These are phyloP conservation scores for Daldinia caldariorum DNA, from an alignment of 495 filamentous ascomycete genomes.

Conservation along the genomic window DNA sequence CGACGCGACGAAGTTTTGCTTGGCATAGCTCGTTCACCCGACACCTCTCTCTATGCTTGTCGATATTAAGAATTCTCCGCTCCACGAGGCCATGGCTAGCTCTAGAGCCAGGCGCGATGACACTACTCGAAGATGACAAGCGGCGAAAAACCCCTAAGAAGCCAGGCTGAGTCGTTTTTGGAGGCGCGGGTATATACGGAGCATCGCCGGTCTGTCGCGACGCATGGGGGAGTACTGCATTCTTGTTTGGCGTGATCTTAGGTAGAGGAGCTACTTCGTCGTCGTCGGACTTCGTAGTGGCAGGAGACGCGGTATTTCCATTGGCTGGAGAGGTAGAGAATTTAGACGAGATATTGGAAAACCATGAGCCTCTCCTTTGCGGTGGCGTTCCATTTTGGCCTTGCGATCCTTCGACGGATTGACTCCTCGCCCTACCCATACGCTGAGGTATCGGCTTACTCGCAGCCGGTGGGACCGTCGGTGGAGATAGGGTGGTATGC, in stretches of 20 bases:
- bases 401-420: slow-evolving; percentile 34
- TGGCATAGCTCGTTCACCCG: slow-evolving; percentile 80
- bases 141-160: slow-evolving; percentile 86
- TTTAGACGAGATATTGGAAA: slow-evolving; percentile 90
- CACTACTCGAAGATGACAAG: slow-evolving; percentile 74
- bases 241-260: slow-evolving; percentile 60
- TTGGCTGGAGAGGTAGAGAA: slow-evolving; percentile 76
- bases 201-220: slow-evolving; percentile 61
- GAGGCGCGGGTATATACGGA: slow-evolving; percentile 74
- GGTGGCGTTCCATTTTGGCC: slow-evolving; percentile 45
- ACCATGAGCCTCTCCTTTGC: slow-evolving; percentile 82
- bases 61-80: slow-evolving; percentile 84
- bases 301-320: slow-evolving; percentile 56
- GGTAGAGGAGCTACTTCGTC: slow-evolving; percentile 66
- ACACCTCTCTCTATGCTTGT: slow-evolving; percentile 80
- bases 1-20: slow-evolving; percentile 82
- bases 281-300: slow-evolving; percentile 57
- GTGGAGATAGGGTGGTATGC: slow-evolving; percentile 9
- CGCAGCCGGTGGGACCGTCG: slow-evolving; percentile 29
- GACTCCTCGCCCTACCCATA: slow-evolving; percentile 35
- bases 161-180: slow-evolving; percentile 70
- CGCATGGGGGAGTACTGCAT: slow-evolving; percentile 63
- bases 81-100: slow-evolving; percentile 71
- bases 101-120: slow-evolving; percentile 50
- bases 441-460: slow-evolving; percentile 42